Percentiles rank a stretch among this genome's conserved stretches.
phyloP scores from a whole-genome alignment of 768 basidiomycete genomes.

The Boletellus ananiceps region DNA sequence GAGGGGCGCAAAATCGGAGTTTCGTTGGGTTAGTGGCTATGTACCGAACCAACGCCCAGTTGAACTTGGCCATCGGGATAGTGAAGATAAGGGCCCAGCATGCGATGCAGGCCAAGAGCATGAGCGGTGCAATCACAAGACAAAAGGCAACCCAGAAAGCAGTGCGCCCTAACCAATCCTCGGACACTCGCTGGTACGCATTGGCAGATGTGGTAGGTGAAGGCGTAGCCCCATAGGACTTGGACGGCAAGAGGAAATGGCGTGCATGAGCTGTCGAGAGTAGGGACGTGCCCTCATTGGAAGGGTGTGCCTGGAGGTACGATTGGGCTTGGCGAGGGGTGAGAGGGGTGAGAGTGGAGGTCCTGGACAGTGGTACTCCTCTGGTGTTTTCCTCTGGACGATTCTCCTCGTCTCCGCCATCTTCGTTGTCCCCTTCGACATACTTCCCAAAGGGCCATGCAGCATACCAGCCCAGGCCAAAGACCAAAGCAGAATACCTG shows the following conservation, averaged over 20 bases:
- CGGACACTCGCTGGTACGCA: slow-evolving; percentile 22
- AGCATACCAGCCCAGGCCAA: slow-evolving; percentile 93
- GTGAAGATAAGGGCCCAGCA: slow-evolving; percentile 97
- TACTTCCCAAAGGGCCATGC: slow-evolving; percentile 99
- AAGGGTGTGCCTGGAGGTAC: slow-evolving; percentile 11
- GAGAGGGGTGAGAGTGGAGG: slow-evolving; percentile 42
- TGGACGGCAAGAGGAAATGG: slow-evolving; percentile 40
- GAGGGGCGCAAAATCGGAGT: slow-evolving; percentile 92
- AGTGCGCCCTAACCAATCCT: slow-evolving; percentile 62
- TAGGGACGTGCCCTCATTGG: slow-evolving; percentile 48
- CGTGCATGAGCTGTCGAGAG: slow-evolving; percentile 30
- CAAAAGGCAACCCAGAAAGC: slow-evolving; percentile 79
- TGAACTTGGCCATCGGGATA: slow-evolving; percentile 97
- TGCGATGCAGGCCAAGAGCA: slow-evolving; percentile 80
- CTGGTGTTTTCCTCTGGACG: slow-evolving; percentile 20
- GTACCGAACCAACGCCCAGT: slow-evolving; percentile 88
- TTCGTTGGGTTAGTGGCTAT: slow-evolving; percentile 73
- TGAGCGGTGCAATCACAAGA: slow-evolving; percentile 78
- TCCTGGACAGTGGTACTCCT: slow-evolving; percentile 35
- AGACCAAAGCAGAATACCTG: slow-evolving; percentile 80
- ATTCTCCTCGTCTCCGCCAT: slow-evolving; percentile 39
- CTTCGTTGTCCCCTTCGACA: slow-evolving; percentile 73
- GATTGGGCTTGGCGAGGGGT: slow-evolving; percentile 23
- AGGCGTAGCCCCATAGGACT: slow-evolving; percentile 65
- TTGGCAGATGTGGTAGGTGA: slow-evolving; percentile 25